Conservation (phyloP, 2,329 filamentous ascomycete genomes). For the Neonectria neomacrospora region DNA sequence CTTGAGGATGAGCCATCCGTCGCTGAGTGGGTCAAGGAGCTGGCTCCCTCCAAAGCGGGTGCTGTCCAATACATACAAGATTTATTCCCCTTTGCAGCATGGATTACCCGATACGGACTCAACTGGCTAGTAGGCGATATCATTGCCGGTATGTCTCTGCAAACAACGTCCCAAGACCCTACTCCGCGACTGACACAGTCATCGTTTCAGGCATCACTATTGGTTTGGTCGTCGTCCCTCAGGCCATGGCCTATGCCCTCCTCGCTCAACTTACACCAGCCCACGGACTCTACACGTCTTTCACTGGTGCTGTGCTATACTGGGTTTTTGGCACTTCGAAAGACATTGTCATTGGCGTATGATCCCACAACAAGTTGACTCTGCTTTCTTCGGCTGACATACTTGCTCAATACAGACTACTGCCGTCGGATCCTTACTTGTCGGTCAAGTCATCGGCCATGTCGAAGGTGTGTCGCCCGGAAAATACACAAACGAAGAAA, state of each 20-base stretch:
- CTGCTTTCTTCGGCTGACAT: not conserved
- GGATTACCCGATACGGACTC: constrained; percentile 77
- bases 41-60: constrained; percentile 61
- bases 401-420: constrained; percentile 59
- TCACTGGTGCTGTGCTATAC: constrained; percentile 82
- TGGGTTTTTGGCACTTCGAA: constrained; percentile 89
- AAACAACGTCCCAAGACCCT: not conserved
- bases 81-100: constrained; percentile 73
- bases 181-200: not conserved
- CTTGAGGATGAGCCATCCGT: constrained; percentile 76
- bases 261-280: constrained; percentile 75
- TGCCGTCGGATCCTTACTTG: constrained; percentile 62
- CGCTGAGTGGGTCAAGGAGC: constrained; percentile 67
- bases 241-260: constrained; percentile 82
- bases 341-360: constrained; percentile 80
- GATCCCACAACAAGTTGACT: constrained; percentile 13
- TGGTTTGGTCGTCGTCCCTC: constrained; percentile 80
- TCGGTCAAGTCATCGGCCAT: constrained; percentile 57
- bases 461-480: constrained; percentile 51
- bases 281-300: constrained; percentile 83
- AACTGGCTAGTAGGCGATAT: constrained; percentile 80
- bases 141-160: constrained; percentile 68
- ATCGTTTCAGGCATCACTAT: constrained; percentile 46
- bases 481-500: constrained; percentile 51
- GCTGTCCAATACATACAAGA: constrained; percentile 61